Evolutionary conservation across 441 rosid genomes (phyloP), one percentile per base, ranked within the genome.

Genomic region (Hura crepitans): DNA sequence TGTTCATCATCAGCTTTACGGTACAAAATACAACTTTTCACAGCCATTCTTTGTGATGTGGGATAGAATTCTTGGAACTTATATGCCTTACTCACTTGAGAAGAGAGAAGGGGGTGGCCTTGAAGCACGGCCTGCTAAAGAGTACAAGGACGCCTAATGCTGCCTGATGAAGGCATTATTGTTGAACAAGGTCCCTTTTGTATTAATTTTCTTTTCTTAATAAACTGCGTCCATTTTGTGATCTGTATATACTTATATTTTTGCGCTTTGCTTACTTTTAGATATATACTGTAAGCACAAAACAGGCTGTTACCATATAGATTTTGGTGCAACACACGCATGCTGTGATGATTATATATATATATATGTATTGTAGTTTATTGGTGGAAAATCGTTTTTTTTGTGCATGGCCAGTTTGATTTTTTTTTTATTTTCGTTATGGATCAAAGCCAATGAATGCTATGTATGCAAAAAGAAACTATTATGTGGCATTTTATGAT

Each of bases 31-130:
- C 85, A 94, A 94, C 82, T 94, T 89, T 80, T 87, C 97, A 2
- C 99, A 92, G 79, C 99, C 99, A 2, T 94, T 94, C 86, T 94
- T 94, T 17, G 84, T 90, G 43, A 74, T 84, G 81, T 94, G 99
- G 99, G 99, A 94, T 78, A 81, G 79, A 85, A 85, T 94, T 70
- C 87, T 94, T 0, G 97, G 99, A 56, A 94, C 99, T 18, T 81
- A 92, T 68, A 84, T 94, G 97, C 94, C 99, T 46, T 94, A 94
- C 70, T 70, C 90, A 8, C 92, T 94, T 25, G 92, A 85, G 84
- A 87, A 81, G 82, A 86, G 89, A 76, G 81, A 58, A 43, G 89
- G 66, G 2, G 99, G 97, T 10, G 97, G 97, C 35, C 86, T 94
- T 69, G 97, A 79, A 61, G 82, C 75, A 27, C 89, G 83, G 56